phyloP scores from a whole-genome alignment of 148 eudicot species.

The Euryodendron excelsum region DNA sequence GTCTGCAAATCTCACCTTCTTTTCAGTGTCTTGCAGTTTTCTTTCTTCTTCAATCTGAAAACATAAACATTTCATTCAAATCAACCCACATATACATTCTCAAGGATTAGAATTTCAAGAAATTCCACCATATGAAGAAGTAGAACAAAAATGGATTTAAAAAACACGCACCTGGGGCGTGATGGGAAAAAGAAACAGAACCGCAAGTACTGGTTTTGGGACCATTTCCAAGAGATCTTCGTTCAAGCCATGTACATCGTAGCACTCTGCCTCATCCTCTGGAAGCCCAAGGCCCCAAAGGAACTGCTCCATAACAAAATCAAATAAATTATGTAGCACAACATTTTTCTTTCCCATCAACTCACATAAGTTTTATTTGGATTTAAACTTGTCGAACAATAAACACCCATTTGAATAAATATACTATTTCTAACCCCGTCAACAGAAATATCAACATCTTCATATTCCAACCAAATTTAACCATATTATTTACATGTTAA shows the following conservation, averaged over 20 bases:
- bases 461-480: neutral
- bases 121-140: neutral
- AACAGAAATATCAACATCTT: neutral
- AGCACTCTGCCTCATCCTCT: slow-evolving; percentile 75
- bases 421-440: neutral
- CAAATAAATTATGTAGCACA: slow-evolving; percentile 1
- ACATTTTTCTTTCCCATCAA: neutral
- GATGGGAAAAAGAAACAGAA: slow-evolving; percentile 75
- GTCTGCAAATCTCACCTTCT: slow-evolving; percentile 45
- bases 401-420: neutral
- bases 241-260: slow-evolving; percentile 90
- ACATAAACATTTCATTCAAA: neutral
- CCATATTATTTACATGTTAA: neutral
- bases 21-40: slow-evolving; percentile 51
- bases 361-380: neutral
- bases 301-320: slow-evolving; percentile 55
- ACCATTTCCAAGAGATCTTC: slow-evolving; percentile 87
- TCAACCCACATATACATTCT: neutral
- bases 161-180: slow-evolving; percentile 52
- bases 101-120: neutral
- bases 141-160: neutral
- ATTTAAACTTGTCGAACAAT: neutral
- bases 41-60: slow-evolving; percentile 89
- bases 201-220: slow-evolving; percentile 90
- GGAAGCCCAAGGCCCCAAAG: slow-evolving; percentile 89